Base-by-base conservation (phyloP, 768 basidiomycete species). In the Suillus plorans region DNA sequence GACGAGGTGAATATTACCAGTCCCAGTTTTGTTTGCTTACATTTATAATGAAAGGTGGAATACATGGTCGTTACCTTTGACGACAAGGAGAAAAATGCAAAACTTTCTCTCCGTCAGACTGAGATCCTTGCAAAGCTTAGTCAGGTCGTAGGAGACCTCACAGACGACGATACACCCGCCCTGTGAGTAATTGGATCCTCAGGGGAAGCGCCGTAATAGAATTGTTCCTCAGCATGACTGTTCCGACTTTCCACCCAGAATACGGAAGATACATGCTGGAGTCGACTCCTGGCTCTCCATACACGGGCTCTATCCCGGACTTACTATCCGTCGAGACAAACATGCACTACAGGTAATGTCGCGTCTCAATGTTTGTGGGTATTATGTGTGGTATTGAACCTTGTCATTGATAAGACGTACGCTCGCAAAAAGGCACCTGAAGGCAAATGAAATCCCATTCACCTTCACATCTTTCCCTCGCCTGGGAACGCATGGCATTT, bases 261-360 rank as follows among this genome's bases (percentile, higher is more conserved):
- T 99, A 98, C 80, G 97, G 97, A 47, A 86, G 96, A 45, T 99
- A 93, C 80, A 99, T 99, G 97, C 84, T 99, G 61, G 97, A 99
- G 76, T 95, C 95, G 3, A 99, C 97, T 0, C 97, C 97, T 0
- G 97, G 97, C 3, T 88, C 89, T 58, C 97, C 97, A 2, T 99
- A 98, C 79, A 91, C 93, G 6, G 95, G 94, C 12, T 89, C 86
- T 18, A 86, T 99, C 47, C 82, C 84, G 31, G 95, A 97, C 76
- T 84, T 99, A 22, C 81, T 99, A 44, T 86, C 89, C 6, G 96
- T 99, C 6, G 97, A 99, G 79, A 79, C 81, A 56, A 95, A 99
- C 77, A 99, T 99, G 97, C 89, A 91, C 53, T 94, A 94, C 75
- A 85, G 95, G 95, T 90, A 61, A 64, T 67, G 56, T 44, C 47